Evolutionary conservation across 2,329 filamentous ascomycete species (phyloP).

Genomic region (Clarireedia hainanense): DNA sequence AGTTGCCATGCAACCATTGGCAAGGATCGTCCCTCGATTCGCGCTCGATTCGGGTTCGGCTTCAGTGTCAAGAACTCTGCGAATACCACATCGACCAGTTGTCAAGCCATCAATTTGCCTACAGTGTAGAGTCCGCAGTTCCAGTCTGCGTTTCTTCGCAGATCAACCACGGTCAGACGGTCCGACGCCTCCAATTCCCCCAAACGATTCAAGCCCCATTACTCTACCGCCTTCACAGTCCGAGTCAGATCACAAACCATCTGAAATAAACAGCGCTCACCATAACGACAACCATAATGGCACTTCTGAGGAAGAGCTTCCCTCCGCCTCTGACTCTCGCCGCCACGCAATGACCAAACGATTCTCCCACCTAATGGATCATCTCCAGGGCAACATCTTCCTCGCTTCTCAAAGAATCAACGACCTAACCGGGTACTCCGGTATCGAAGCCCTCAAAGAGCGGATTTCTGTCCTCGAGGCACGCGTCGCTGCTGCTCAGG

Average conservation of each 20-base stretch:
- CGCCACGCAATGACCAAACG: slow-evolving; percentile 37
- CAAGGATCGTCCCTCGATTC: slow-evolving; percentile 25
- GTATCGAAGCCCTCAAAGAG: slow-evolving; percentile 77
- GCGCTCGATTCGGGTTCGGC: slow-evolving; percentile 21
- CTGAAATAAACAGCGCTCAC: background rate
- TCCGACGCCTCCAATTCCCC: slow-evolving; percentile 18
- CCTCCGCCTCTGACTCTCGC: slow-evolving; percentile 39
- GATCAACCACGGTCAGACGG: slow-evolving; percentile 13
- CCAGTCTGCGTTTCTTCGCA: slow-evolving; percentile 26
- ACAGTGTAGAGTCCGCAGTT: slow-evolving; percentile 34
- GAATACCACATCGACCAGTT: slow-evolving; percentile 17
- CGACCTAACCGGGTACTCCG: slow-evolving; percentile 86
- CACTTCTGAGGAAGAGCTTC: slow-evolving; percentile 31
- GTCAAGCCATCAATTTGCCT: slow-evolving; percentile 32
- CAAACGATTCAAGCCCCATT: background rate
- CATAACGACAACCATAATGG: background rate
- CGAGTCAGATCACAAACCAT: background rate
- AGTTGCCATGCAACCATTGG: slow-evolving; percentile 27
- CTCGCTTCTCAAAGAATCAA: slow-evolving; percentile 84
- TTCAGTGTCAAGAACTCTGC: slow-evolving; percentile 16
- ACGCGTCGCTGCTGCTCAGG: slow-evolving; percentile 51
- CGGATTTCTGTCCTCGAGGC: slow-evolving; percentile 64
- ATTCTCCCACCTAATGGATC: slow-evolving; percentile 75
- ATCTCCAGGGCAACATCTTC: slow-evolving; percentile 76
- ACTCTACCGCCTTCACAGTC: background rate